Conservation (phyloP, 192 early-diverging fungal genomes). For the Mortierella hygrophila region DNA sequence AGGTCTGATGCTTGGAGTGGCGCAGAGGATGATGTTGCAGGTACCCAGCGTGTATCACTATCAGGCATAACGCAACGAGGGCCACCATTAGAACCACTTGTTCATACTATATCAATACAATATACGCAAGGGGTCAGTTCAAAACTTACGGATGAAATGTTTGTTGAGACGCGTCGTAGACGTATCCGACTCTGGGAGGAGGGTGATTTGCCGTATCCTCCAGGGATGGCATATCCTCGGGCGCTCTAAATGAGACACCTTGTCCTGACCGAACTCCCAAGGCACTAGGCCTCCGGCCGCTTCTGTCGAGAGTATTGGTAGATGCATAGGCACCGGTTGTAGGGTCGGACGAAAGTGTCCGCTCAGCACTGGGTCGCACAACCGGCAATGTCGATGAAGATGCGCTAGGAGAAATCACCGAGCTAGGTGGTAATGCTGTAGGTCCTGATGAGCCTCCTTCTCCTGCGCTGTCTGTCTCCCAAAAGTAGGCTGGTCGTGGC, state of each 20-base stretch:
- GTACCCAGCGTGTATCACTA: constrained; percentile 17
- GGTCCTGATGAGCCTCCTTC: neutral
- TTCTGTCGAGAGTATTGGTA: constrained; percentile 17
- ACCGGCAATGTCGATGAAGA: neutral
- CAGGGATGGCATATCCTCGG: constrained; percentile 13
- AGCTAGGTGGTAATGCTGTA: neutral
- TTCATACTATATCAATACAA: neutral
- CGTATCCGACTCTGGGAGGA: constrained; percentile 9
- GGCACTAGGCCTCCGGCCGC: constrained; percentile 16
- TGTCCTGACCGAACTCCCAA: constrained; percentile 3
- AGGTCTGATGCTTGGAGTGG: neutral
- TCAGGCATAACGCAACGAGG: neutral
- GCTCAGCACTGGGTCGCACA: constrained; percentile 12
- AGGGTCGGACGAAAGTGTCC: constrained; percentile 32
- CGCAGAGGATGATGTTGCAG: neutral
- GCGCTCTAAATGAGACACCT: constrained; percentile 20
- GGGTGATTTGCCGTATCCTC: neutral
- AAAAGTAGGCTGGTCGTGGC: constrained; percentile 8
- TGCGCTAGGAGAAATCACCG: neutral
- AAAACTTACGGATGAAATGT: constrained; percentile 28
- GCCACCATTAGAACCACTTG: neutral
- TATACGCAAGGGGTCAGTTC: neutral
- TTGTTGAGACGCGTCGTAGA: constrained; percentile 16
- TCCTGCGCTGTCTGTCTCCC: constrained; percentile 15
- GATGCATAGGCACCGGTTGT: constrained; percentile 26